Conservation (phyloP, 495 filamentous ascomycete genomes). For the Saxophila tyrrhenica region DNA sequence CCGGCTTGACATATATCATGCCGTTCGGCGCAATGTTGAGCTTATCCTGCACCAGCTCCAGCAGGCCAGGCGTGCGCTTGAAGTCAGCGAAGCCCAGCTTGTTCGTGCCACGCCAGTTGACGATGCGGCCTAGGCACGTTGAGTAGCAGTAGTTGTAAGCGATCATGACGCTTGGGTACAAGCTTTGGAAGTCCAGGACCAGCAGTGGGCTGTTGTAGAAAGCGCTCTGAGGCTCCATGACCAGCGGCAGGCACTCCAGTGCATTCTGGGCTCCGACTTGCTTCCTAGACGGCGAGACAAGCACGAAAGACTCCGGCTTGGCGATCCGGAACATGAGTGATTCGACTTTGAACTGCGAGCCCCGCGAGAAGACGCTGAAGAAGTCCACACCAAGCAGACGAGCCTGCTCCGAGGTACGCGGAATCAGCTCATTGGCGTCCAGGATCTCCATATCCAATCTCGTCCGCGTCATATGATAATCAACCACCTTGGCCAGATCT, state of each 20-base stretch:
- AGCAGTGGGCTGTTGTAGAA: constrained; percentile 86
- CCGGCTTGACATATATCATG: constrained; percentile 82
- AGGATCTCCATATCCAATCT: constrained; percentile 82
- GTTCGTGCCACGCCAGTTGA: constrained; percentile 75
- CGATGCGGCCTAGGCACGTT: constrained; percentile 79
- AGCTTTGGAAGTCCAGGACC: constrained; percentile 89
- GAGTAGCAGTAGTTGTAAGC: constrained; percentile 99
- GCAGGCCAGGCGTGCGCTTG: constrained; percentile 56
- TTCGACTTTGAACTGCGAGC: constrained; percentile 97
- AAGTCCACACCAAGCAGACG: constrained; percentile 90
- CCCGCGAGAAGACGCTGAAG: constrained; percentile 84
- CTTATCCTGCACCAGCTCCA: constrained; percentile 70
- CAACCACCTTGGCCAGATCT: constrained; percentile 61
- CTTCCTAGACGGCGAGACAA: constrained; percentile 78
- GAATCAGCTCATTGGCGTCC: constrained; percentile 77
- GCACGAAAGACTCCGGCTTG: constrained; percentile 87
- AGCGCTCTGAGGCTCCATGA: constrained; percentile 94
- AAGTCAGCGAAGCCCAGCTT: constrained; percentile 94
- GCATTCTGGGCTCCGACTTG: constrained; percentile 94
- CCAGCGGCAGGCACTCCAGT: constrained; percentile 84
- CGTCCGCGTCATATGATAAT: constrained; percentile 67
- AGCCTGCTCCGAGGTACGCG: constrained; percentile 88
- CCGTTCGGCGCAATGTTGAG: constrained; percentile 95
- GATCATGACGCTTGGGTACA: constrained; percentile 98
- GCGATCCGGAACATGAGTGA: constrained; percentile 97